Percentiles rank a stretch among this genome's conserved stretches.
Conservation (phyloP, 2,329 filamentous ascomycete genomes). For the Sporothrix humicola region DNA sequence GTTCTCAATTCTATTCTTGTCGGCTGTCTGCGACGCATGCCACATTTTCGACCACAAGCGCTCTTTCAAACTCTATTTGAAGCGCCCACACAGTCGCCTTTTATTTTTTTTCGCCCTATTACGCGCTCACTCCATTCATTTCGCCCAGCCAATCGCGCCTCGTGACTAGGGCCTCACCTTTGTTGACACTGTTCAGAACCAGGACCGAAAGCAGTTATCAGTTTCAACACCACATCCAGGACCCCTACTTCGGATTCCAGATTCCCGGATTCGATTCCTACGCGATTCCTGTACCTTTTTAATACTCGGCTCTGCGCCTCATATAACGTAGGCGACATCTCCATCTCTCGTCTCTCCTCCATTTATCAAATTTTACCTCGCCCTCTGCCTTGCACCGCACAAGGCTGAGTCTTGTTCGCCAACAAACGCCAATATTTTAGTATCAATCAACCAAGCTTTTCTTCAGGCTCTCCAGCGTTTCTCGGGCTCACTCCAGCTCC, state of each 20-base stretch:
- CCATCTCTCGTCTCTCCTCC: not conserved
- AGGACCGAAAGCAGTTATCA: no score
- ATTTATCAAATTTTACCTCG: not conserved
- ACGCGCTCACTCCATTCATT: not conserved
- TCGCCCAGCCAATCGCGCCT: slow-evolving; percentile 19
- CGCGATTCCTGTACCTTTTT: not conserved
- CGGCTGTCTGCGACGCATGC: not conserved
- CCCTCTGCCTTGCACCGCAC: slow-evolving; percentile 26
- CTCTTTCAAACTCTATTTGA: not conserved
- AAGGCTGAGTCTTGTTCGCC: slow-evolving; percentile 16
- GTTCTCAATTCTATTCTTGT: slow-evolving; percentile 17
- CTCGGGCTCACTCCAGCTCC: slow-evolving; percentile 16
- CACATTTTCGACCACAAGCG: not conserved
- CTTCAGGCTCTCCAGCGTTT: not conserved
- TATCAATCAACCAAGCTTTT: not conserved
- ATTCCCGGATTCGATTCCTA: not conserved
- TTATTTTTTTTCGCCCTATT: not conserved
- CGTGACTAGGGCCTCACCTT: not conserved
- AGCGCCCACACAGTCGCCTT: not conserved
- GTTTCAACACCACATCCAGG: not conserved
- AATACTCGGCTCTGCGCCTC: not conserved
- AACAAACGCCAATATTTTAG: not conserved
- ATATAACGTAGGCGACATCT: no score
- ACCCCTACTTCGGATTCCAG: not conserved
- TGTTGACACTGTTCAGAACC: not conserved